Base-by-base conservation (phyloP, 208 protist genomes). In the Crithidia mellificae region DNA sequence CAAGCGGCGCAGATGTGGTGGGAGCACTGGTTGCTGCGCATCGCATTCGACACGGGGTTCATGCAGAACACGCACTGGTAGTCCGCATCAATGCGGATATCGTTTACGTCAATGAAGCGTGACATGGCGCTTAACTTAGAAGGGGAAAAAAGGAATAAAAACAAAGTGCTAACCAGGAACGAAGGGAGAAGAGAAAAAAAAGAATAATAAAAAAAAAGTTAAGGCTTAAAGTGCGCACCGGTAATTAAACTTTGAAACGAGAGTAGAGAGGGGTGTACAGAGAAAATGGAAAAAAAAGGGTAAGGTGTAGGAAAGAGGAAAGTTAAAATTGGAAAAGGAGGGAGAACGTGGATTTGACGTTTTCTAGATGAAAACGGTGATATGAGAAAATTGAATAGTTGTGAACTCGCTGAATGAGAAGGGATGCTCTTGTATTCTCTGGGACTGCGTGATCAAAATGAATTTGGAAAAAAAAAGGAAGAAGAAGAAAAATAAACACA, bases 21-120 rank as follows among this genome's bases (percentile, higher is more conserved):
- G 1, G 29, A 20, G 53, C 52, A 69, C 38, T 43, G 6, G 11
- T 6, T 24, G 30, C 41, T 47, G 4, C 29, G 29, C 63, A 61
- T 30, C 6, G 63, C 53, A n/a, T 52, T 53, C 8, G 34, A 30
- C 5, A 53, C 63, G 17, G 63, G 52, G n/a, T 25, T 61, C 63
- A 41, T 43, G 50, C 50, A 58, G n/a, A 39, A 59, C 25, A 56
- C 63, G 50, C 62, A 68, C 9, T 39, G 39, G 39, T 58, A 68
- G 27, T 30, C 51, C 51, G 46, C 50, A 47, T 51, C 39, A 8
- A 57, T 38, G 29, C 51, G 63, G 36, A 56, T 56, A 29, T 68
- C 46, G 25, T 58, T 36, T 3, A 52, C 63, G 15, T 68, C n/a
- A 19, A 58, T 44, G 50, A 11, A 56, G 25, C 63, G 51, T 27